Evolutionary conservation across 2,329 filamentous ascomycete genomes (phyloP).

Genomic region (Rhinocladiella mackenziei): DNA sequence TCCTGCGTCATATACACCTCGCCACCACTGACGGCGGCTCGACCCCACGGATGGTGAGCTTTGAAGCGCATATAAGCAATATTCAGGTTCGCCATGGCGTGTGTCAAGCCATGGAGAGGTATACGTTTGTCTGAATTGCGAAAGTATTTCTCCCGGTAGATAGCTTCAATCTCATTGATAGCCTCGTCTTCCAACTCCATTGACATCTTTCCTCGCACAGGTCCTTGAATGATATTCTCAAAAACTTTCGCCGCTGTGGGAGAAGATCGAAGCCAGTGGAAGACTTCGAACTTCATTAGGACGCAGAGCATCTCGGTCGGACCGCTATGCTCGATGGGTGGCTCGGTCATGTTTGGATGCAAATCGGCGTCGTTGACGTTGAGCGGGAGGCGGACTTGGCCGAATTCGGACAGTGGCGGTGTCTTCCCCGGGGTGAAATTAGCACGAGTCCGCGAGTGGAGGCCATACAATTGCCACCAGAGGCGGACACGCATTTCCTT

Average conservation of each 20-base stretch:
- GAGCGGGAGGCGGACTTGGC: background rate
- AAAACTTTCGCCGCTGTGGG: slow-evolving; percentile 2
- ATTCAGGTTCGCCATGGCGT: slow-evolving; percentile 9
- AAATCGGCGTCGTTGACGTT: slow-evolving; percentile 26
- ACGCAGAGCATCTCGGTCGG: slow-evolving; percentile 33
- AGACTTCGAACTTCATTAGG: slow-evolving; percentile 11
- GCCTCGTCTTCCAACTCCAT: slow-evolving; percentile 11
- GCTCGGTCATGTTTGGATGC: slow-evolving; percentile 27
- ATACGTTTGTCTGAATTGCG: slow-evolving; percentile 13
- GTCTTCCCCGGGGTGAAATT: background rate
- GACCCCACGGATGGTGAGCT: slow-evolving; percentile 15
- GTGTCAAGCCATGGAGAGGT: slow-evolving; percentile 14
- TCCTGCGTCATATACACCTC: slow-evolving; percentile 7
- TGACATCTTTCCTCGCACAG: slow-evolving; percentile 1
- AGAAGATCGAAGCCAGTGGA: slow-evolving; percentile 3
- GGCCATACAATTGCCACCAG: slow-evolving; percentile 41
- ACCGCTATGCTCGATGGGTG: slow-evolving; percentile 17
- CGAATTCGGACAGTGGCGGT: background rate
- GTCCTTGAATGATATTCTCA: slow-evolving; percentile 7
- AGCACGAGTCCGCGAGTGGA: slow-evolving; percentile 38
- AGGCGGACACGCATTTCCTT: slow-evolving; percentile 37
- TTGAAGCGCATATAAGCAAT: slow-evolving; percentile 15
- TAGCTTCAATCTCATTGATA: slow-evolving; percentile 8
- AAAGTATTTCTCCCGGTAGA: slow-evolving; percentile 14
- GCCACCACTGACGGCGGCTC: slow-evolving; percentile 7